A percentile compares a stretch with the other conserved stretches of the same genome.
phyloP scores from a whole-genome alignment of 1,139 yeast species.

The Protomyces inundatus region DNA sequence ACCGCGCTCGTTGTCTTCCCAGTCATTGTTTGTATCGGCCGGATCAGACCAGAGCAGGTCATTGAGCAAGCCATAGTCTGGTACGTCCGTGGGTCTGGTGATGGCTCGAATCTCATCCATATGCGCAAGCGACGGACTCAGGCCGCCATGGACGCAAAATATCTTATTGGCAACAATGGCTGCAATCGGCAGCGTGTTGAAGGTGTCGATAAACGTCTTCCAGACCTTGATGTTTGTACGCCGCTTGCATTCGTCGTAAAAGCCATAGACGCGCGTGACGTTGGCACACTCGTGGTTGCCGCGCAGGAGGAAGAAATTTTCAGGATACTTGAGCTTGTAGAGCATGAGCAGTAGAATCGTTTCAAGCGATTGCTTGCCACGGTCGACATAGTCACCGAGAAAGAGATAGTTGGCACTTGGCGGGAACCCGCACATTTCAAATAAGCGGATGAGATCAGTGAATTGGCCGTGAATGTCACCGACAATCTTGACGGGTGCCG shows the following conservation, averaged over 20 bases:
- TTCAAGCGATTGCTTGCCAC: slow-evolving; percentile 92
- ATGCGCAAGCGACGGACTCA: slow-evolving; percentile 81
- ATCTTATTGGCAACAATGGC: slow-evolving; percentile 95
- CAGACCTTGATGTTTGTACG: slow-evolving; percentile 88
- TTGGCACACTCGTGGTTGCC: slow-evolving; percentile 98
- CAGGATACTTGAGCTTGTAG: slow-evolving; percentile 93
- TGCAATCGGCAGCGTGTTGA: slow-evolving; percentile 89
- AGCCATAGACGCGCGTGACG: slow-evolving; percentile 85
- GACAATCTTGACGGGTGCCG: slow-evolving; percentile 94
- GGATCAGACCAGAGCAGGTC: slow-evolving; percentile 97
- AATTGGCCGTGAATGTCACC: slow-evolving; percentile 98
- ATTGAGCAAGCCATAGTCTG: slow-evolving; percentile 87
- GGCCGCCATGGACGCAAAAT: slow-evolving; percentile 95
- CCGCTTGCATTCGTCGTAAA: slow-evolving; percentile 94
- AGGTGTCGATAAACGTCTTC: slow-evolving; percentile 89
- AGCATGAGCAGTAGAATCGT: slow-evolving; percentile 79
- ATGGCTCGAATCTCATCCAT: slow-evolving; percentile 89
- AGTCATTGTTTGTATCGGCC: slow-evolving; percentile 86
- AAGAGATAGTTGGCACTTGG: slow-evolving; percentile 88
- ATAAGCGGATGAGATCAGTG: slow-evolving; percentile 81
- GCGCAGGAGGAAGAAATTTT: slow-evolving; percentile 81
- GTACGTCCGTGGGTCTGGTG: slow-evolving; percentile 94
- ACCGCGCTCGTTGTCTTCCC: slow-evolving; percentile 98
- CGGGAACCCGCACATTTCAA: slow-evolving; percentile 97
- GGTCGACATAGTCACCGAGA: slow-evolving; percentile 92